Conservation (phyloP, 2,329 filamentous ascomycete genomes). For the Ceratocystis harringtonii region DNA sequence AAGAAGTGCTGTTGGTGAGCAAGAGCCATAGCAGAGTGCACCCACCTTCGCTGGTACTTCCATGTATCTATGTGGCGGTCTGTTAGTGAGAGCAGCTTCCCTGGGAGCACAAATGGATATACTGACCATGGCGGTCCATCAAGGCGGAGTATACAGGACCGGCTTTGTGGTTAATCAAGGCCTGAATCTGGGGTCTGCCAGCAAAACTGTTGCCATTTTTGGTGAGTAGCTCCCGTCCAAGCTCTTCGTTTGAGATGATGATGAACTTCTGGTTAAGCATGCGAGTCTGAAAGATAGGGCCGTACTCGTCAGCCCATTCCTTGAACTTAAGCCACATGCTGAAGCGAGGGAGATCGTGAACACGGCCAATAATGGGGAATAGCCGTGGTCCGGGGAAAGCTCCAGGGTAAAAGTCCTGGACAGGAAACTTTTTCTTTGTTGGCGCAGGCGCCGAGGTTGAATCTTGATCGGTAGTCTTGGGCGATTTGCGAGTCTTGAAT, state of each 20-base stretch:
- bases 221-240: slow-evolving; percentile 34
- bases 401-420: slow-evolving; percentile 21
- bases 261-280: slow-evolving; percentile 29
- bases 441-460: neutral
- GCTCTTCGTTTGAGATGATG: slow-evolving; percentile 34
- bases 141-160: slow-evolving; percentile 34
- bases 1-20: slow-evolving; percentile 30
- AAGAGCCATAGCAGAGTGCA: slow-evolving; percentile 34
- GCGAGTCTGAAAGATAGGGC: slow-evolving; percentile 31
- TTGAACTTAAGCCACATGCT: slow-evolving; percentile 37
- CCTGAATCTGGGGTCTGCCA: slow-evolving; percentile 35
- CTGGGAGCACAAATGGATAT: too few relatives aligned
- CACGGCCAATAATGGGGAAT: slow-evolving; percentile 33
- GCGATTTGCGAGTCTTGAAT: slow-evolving; percentile 25
- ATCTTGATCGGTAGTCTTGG: slow-evolving; percentile 20
- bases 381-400: slow-evolving; percentile 33
- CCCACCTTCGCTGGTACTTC: slow-evolving; percentile 36
- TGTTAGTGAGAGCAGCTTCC: neutral
- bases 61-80: slow-evolving; percentile 27
- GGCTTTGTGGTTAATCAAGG: slow-evolving; percentile 35
- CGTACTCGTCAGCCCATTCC: slow-evolving; percentile 31
- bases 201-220: slow-evolving; percentile 37
- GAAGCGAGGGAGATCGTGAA: slow-evolving; percentile 34
- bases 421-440: slow-evolving; percentile 12
- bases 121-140: slow-evolving; percentile 35